Conservation (phyloP, 2,329 filamentous ascomycete genomes). For the Hypomyces rosellus region DNA sequence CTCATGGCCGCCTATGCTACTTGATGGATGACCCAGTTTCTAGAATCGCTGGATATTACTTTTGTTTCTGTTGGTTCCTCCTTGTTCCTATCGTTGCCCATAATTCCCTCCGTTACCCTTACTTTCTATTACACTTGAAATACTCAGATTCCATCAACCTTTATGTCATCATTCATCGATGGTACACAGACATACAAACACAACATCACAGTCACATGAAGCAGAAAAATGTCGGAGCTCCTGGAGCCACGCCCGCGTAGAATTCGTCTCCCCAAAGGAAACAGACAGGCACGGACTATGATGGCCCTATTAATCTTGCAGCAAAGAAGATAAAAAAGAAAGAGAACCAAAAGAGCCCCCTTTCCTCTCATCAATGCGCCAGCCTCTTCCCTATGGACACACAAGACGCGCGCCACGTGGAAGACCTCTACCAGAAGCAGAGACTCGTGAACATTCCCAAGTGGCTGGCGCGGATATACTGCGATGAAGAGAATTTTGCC, state of each 20-base stretch:
- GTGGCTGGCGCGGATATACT: conserved; percentile 10
- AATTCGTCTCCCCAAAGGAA: conserved; percentile 14
- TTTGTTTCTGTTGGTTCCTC: no score
- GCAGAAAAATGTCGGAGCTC: conserved; percentile 37
- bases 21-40: no score
- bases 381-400: conserved; percentile 29
- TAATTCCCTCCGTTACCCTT: no score
- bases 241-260: conserved; percentile 46
- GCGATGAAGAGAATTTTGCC: not conserved
- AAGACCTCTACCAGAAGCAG: conserved; percentile 25
- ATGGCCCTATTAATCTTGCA: conserved; percentile 45
- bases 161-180: no score
- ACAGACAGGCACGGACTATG: conserved; percentile 46
- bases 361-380: conserved; percentile 16
- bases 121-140: no score
- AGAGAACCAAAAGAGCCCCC: not conserved
- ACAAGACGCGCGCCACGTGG: conserved; percentile 31
- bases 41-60: no score
- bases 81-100: no score
- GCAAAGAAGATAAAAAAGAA: conserved; percentile 17
- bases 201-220: not conserved
- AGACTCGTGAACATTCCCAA: conserved; percentile 24
- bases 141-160: no score
- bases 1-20: no score
- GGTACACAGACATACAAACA: no score